Evolutionary conservation across 1,139 yeast species (phyloP), one percentile per base, ranked within the genome.

Genomic region (Hemisphaericaspora subhashii): DNA sequence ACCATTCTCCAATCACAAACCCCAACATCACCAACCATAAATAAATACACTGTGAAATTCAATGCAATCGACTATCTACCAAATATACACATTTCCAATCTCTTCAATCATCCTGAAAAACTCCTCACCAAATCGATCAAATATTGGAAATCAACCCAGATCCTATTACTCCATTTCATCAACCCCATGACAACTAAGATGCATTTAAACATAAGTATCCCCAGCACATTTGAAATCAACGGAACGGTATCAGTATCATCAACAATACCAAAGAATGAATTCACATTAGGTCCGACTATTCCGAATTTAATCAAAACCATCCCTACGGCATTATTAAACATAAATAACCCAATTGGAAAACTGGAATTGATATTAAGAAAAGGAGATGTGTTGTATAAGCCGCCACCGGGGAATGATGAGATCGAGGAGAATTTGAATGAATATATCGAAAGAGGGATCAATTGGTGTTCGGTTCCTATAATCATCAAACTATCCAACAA

Each of bases 21-120:
- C 11, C 15, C 8, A 24, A 36, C 33, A 36, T 35, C 50, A 4
- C 65, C 69, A 3, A 56, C 63, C 4, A 43, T 57, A 46, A 56
- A 60, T 43, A 68, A 68, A 40, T 59, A 57, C 40, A 38, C 48
- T 11, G 51, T 53, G 16, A 62, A 58, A 41, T 66, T 62, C 52
- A 58, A 61, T 41, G 73, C 74, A 3, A 46, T 58, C 10, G 74
- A 69, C 28, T 58, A 53, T 22, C 35, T 68, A 38, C 75, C 75
- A 3, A 36, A 31, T 14, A 18, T 36, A 8, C 18, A 31, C 3
- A 37, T 39, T 14, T 37, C 48, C 4, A 39, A 25, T 31, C 22
- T 45, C 22, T 21, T 37, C 11, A 42, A 39, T 18, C 31, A 34
- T 14, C 23, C 32, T 13, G 24, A 26, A 1, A 15, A 25, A 15